Evolutionary conservation across 441 rosid genomes (phyloP), one percentile per base, ranked within the genome.

Genomic region (Monsonia emarginata): DNA sequence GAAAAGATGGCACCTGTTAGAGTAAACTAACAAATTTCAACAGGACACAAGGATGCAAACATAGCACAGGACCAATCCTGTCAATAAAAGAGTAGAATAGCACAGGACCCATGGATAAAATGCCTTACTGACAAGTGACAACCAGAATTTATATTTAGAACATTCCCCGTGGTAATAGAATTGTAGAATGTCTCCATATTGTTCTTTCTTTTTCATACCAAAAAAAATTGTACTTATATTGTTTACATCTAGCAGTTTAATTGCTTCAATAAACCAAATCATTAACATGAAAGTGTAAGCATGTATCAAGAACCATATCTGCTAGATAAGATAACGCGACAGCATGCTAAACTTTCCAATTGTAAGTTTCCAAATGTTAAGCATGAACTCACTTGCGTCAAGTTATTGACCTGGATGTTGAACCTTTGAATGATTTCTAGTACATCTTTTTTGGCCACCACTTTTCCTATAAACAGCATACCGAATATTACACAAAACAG

Each of bases 351-450:
- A 32, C n/a, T 0, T 14, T 60, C 65, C 50, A 71, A 44, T 42
- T n/a, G 68, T 59, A 76, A 67, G 26, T 65, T 65, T 50, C 46
- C 58, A 13, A 57, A 13, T 61, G 31, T 18, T 14, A 38, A 8
- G n/a, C 28, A 52, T 22, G 8, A 10, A 83, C 92, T 80, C 80
- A 86, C 92, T 77, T 94, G 97, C 10, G 96, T 91, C 82, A 94
- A 86, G 82, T 94, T 94, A 78, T 84, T 91, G 83, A 89, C 94
- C 81, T 94, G 99, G 68, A 91, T 91, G 80, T 94, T 94, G 81
- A 91, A 89, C 71, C 81, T 85, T 66, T 75, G 83, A 65, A 84
- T 85, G 11, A 82, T 72, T 73, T 87, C 96, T 36, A 68, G n/a
- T 18, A 88, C 71, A 14, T 89, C 96, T 73, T 71, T 89, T 76